Percentiles rank a stretch among this genome's conserved stretches.
phyloP scores from a whole-genome alignment of 163 green algal species.

The Prototheca wickerhamii region DNA sequence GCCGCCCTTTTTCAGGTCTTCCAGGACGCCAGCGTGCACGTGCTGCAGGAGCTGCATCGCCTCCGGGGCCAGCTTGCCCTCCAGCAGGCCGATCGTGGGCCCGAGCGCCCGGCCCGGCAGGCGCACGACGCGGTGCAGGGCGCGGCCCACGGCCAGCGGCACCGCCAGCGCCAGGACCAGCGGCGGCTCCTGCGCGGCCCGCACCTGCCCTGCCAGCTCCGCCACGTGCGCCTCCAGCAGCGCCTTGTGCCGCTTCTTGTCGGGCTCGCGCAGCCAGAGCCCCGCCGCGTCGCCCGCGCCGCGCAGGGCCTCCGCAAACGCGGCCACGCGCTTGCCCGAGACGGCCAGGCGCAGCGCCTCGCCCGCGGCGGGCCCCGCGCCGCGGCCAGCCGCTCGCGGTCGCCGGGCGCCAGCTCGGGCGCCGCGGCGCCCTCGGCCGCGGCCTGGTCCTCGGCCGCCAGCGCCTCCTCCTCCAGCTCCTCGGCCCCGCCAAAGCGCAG shows the following conservation, averaged over 20 bases:
- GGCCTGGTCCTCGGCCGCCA: neutral
- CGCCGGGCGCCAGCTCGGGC: neutral
- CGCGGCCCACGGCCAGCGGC: slow-evolving; percentile 42
- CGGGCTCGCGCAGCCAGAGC: slow-evolving; percentile 42
- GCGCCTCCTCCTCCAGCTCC: neutral
- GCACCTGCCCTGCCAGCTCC: slow-evolving; percentile 36
- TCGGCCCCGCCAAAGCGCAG: slow-evolving; percentile 30
- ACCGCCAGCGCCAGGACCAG: slow-evolving; percentile 54
- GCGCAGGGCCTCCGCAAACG: slow-evolving; percentile 30
- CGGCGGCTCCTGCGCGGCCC: slow-evolving; percentile 35
- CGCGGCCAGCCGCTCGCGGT: slow-evolving; percentile 7
- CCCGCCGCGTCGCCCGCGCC: slow-evolving; percentile 35
- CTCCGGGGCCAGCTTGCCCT: slow-evolving; percentile 20
- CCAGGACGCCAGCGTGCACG: slow-evolving; percentile 48
- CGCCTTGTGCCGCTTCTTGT: slow-evolving; percentile 64
- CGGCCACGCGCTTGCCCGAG: too few relatives aligned
- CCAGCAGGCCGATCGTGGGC: slow-evolving; percentile 37
- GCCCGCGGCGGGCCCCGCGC: neutral
- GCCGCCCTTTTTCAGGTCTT: slow-evolving; percentile 27
- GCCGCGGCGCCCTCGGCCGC: neutral
- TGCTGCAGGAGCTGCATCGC: slow-evolving; percentile 20
- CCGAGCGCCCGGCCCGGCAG: slow-evolving; percentile 55
- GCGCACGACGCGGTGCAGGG: slow-evolving; percentile 26
- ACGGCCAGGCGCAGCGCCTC: too few relatives aligned
- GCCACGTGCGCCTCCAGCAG: slow-evolving; percentile 32